Conservation (phyloP, 495 filamentous ascomycete genomes). For the Neurospora hispaniola region DNA sequence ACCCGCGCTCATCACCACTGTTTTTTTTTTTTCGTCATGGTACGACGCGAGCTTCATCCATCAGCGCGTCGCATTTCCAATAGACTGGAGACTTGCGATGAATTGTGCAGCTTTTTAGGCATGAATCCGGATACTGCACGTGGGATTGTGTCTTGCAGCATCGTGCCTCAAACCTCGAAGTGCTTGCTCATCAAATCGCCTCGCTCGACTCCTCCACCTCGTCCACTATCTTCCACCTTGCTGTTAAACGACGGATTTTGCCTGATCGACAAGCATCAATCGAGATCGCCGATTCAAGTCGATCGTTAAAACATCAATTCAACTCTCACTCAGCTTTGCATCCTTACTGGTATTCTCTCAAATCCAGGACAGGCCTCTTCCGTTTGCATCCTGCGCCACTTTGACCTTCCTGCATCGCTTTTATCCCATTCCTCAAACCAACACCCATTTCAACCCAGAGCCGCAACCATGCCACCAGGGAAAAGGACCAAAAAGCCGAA, state of each 20-base stretch:
- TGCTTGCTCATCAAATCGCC: not conserved
- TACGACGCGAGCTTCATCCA: not conserved
- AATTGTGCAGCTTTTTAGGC: not conserved
- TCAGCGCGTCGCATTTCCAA: not conserved
- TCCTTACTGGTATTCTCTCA: not conserved
- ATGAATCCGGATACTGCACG: not conserved
- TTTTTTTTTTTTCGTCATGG: not conserved
- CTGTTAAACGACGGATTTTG: not conserved
- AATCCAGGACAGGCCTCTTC: not conserved
- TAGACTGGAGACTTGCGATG: not conserved
- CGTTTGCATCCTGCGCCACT: not conserved
- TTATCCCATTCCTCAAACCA: not conserved
- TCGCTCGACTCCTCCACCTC: not conserved
- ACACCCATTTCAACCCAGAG: not conserved
- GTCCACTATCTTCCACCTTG: not conserved
- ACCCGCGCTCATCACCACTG: not conserved
- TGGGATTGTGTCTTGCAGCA: not conserved
- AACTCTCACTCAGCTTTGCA: not conserved
- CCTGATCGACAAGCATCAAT: not conserved
- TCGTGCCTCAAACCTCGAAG: not conserved
- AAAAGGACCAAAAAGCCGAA: slow-evolving; percentile 3
- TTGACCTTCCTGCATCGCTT: not conserved
- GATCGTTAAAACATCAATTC: not conserved
- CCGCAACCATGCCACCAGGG: not conserved
- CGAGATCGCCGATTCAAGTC: not conserved